Evolutionary conservation across 495 filamentous ascomycete species (phyloP).

Genomic region (Corynascus novoguineensis): DNA sequence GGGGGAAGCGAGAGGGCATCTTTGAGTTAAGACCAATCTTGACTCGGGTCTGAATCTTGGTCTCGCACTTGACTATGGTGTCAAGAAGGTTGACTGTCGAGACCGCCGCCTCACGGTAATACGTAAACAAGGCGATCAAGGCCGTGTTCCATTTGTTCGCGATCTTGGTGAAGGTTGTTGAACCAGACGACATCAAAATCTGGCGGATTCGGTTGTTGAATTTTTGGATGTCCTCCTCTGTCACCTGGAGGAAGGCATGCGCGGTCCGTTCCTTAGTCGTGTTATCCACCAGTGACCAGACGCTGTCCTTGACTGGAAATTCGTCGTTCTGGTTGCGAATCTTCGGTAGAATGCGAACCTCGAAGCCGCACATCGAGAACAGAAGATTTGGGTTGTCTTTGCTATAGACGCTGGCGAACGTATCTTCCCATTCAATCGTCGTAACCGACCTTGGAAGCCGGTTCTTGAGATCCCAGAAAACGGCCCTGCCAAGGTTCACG

Average conservation of each 20-base stretch:
- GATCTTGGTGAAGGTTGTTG: slow-evolving; percentile 99
- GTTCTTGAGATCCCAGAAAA: slow-evolving; percentile 99
- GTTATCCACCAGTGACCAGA: slow-evolving; percentile 96
- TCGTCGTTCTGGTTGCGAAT: slow-evolving; percentile 91
- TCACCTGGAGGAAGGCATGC: slow-evolving; percentile 96
- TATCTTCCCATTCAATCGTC: slow-evolving; percentile 99
- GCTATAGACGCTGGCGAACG: slow-evolving; percentile 98
- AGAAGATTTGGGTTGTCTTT: slow-evolving; percentile 95
- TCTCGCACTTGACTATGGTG: slow-evolving; percentile 99
- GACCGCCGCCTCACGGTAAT: slow-evolving; percentile 98
- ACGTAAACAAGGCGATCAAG: slow-evolving; percentile 97
- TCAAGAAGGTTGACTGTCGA: slow-evolving; percentile 93
- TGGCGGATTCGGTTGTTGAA: slow-evolving; percentile 99
- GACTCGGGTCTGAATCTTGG: slow-evolving; percentile 98
- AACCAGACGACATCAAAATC: slow-evolving; percentile 98
- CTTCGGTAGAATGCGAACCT: slow-evolving; percentile 96
- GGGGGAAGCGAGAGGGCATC: slow-evolving; percentile 99
- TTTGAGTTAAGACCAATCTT: slow-evolving; percentile 99
- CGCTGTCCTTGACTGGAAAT: slow-evolving; percentile 94
- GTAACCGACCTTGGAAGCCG: slow-evolving; percentile 88
- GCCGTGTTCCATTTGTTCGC: slow-evolving; percentile 99
- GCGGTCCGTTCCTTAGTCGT: slow-evolving; percentile 94
- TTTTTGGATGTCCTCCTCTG: slow-evolving; percentile 96
- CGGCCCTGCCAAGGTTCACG: slow-evolving; percentile 94
- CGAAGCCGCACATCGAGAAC: slow-evolving; percentile 98